Evolutionary conservation across 768 basidiomycete genomes (phyloP), one percentile per base, ranked within the genome.

Genomic region (Coprinopsis sp.): DNA sequence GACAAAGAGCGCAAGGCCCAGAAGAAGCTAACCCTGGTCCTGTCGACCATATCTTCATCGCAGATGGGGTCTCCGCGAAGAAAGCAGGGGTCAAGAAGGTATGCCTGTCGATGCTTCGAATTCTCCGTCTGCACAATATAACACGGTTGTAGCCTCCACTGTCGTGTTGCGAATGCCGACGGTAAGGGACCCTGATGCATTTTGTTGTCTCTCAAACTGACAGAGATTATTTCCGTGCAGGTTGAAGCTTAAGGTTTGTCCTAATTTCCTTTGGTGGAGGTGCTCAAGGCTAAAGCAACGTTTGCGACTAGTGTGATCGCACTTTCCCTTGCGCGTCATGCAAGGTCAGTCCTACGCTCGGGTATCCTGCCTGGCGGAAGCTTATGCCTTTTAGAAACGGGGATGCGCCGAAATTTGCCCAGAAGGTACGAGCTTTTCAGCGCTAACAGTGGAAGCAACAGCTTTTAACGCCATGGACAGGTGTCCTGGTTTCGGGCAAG

Each of bases 361-460:
- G 43, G 24, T 34, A 37, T 33, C 24, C 22, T 34, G 22, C 19
- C 40, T 27, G 27, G 30, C 45, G 12, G n/a, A 47, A 45, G 23
- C 50, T 41, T 16, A 40, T 49, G 16, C 25, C 64, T 59, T 55
- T 59, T 48, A 78, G 56, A 81, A 82, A 69, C 74, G 81, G 29
- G 79, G 83, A 2, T 81, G 79, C 48, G 76, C 79, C 13, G 79
- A 81, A 56, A 82, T 82, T 52, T 82, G 81, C 56, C 81, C 81
- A 18, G 77, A 80, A 56, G 81, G 80, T 79, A 44, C n/a, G 65
- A 52, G 14, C 18, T 39, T 14, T 21, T 39, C 23, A 28, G 24
- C 27, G 14, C 21, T 29, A 25, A 38, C 7, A 30, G 29, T 29
- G n/a, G 38, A 30, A 34, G 6, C 19, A 18, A 22, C 37, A 37